Evolutionary conservation across 345 rosid species (phyloP).

Genomic region (Heritiera fomes): DNA sequence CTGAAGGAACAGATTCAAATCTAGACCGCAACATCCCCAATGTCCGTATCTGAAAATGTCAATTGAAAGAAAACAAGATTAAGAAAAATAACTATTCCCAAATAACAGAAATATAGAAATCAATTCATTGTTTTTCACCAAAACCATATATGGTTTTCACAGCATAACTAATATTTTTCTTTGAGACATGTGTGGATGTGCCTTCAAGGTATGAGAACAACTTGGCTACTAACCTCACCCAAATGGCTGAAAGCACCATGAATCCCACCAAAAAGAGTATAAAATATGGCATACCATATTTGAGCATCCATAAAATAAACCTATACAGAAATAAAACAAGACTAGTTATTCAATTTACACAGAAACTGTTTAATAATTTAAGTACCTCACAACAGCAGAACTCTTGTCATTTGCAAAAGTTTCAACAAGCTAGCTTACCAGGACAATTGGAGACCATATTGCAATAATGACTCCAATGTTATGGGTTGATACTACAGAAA

Average conservation of each 20-base stretch:
- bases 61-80: constrained; percentile 25
- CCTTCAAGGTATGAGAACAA: constrained; percentile 19
- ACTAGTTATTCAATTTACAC: neutral
- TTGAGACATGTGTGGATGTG: neutral
- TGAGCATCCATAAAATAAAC: constrained; percentile 95
- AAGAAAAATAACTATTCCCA: constrained; percentile 12
- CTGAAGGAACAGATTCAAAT: constrained; percentile 68
- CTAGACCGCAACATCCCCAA: constrained; percentile 96
- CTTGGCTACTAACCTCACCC: constrained; percentile 75
- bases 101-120: constrained; percentile 1
- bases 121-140: neutral
- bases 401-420: constrained; percentile 20
- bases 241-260: constrained; percentile 94
- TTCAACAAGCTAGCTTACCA: constrained; percentile 56
- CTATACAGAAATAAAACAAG: constrained; percentile 38
- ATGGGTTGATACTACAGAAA: constrained; percentile 60
- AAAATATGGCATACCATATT: constrained; percentile 98
- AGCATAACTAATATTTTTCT: neutral
- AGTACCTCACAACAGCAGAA: constrained; percentile 15
- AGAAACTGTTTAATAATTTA: neutral
- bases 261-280: constrained; percentile 93
- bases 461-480: constrained; percentile 88
- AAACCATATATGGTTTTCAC: neutral
- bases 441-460: constrained; percentile 86
- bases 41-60: constrained; percentile 68